Conservation (phyloP, 192 early-diverging fungal species). For the Coemansia sp. region DNA sequence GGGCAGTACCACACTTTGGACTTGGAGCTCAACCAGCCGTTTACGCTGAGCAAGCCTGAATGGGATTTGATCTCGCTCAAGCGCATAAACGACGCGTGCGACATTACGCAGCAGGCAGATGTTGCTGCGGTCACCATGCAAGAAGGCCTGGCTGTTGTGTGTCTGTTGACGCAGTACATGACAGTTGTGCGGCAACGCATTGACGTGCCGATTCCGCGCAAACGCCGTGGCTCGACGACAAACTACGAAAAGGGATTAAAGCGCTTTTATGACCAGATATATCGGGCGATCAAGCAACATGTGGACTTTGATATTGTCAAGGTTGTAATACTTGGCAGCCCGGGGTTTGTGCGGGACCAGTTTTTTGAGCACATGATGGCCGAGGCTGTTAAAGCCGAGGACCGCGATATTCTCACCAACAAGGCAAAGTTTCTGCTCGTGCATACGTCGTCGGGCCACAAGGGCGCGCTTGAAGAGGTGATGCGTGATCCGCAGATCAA, state of each 20-base stretch:
- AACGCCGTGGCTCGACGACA: constrained; percentile 84
- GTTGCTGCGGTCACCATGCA: constrained; percentile 90
- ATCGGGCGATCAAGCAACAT: constrained; percentile 82
- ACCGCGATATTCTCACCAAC: constrained; percentile 81
- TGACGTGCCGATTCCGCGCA: constrained; percentile 88
- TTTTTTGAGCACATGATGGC: constrained; percentile 84
- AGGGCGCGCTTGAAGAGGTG: constrained; percentile 92
- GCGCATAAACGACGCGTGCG: constrained; percentile 84
- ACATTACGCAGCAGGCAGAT: constrained; percentile 86
- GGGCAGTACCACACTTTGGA: constrained; percentile 94
- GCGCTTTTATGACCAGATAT: constrained; percentile 91
- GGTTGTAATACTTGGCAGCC: constrained; percentile 93
- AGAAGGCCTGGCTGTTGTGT: constrained; percentile 87
- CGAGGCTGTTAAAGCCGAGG: constrained; percentile 79
- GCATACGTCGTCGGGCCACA: constrained; percentile 94
- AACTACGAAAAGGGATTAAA: constrained; percentile 87
- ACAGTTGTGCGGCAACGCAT: constrained; percentile 93
- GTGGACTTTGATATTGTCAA: constrained; percentile 93
- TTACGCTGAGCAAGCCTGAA: constrained; percentile 82
- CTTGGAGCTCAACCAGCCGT: constrained; percentile 83
- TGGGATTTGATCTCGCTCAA: constrained; percentile 96
- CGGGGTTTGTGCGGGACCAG: constrained; percentile 91
- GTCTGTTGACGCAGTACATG: constrained; percentile 92
- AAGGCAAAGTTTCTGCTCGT: constrained; percentile 83
- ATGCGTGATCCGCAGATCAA: constrained; percentile 83